phyloP scores from a whole-genome alignment of 2,329 filamentous ascomycete genomes.

The Pseudocercospora crystallina region DNA sequence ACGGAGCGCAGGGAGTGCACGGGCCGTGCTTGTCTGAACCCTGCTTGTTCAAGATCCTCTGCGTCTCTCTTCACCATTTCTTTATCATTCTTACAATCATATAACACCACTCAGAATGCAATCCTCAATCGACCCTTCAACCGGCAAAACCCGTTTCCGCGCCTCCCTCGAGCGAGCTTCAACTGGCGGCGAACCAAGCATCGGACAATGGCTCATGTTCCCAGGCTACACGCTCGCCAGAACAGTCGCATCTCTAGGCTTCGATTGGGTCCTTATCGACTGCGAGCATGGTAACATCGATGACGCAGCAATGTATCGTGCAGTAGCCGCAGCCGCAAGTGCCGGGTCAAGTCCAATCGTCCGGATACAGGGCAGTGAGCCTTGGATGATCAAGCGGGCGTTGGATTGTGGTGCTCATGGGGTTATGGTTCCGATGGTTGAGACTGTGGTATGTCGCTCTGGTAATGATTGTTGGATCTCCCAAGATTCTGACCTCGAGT shows the following conservation, averaged over 20 bases:
- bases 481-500: too few species aligned
- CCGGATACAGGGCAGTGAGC: conserved; percentile 55
- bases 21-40: too few species aligned
- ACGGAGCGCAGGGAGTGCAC: background rate
- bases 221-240: conserved; percentile 20
- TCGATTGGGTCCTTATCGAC: conserved; percentile 42
- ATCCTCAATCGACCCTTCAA: background rate
- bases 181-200: conserved; percentile 6
- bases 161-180: conserved; percentile 15
- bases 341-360: conserved; percentile 46
- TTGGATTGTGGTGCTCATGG: conserved; percentile 61
- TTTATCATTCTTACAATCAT: too few species aligned
- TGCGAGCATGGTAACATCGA: conserved; percentile 58
- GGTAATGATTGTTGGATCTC: too few species aligned
- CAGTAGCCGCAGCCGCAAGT: conserved; percentile 50
- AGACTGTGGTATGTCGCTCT: conserved; percentile 6
- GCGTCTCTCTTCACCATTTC: too few species aligned
- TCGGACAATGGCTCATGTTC: conserved; percentile 22
- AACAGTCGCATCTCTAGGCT: conserved; percentile 16
- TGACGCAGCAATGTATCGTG: conserved; percentile 56
- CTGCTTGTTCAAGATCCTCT: too few species aligned
- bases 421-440: conserved; percentile 50
- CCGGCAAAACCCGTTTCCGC: conserved; percentile 12
- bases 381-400: conserved; percentile 62
- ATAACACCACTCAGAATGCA: too few species aligned